These are phyloP conservation scores for Periconia macrospinosa DNA, from an alignment of 2,329 filamentous ascomycete genomes.

Conservation along the genomic window DNA sequence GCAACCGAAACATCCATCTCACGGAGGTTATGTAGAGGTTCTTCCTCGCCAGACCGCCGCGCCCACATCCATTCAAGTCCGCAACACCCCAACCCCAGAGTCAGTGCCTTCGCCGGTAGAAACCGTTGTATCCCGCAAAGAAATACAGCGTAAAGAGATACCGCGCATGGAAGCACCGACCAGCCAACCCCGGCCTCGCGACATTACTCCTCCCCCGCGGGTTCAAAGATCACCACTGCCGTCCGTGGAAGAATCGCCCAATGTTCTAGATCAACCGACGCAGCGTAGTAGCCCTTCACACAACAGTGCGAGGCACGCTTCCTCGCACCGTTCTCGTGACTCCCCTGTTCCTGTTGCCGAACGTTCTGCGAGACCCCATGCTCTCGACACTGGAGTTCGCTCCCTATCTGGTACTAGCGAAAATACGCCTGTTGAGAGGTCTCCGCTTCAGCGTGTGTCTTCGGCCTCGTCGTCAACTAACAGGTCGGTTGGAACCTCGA, in stretches of 20 bases:
- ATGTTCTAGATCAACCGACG: conserved; percentile 4
- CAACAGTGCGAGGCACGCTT: conserved; percentile 17
- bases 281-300: conserved; percentile 8
- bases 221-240: conserved; percentile 28
- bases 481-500: conserved; percentile 33
- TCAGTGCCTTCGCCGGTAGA: conserved; percentile 19
- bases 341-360: conserved; percentile 18
- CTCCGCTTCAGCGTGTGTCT: conserved; percentile 36
- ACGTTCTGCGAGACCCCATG: conserved; percentile 21
- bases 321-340: conserved; percentile 21
- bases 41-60: conserved; percentile 26
- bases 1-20: conserved; percentile 15
- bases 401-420: conserved; percentile 20
- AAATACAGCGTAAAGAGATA: conserved; percentile 8
- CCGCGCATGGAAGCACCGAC: conserved; percentile 21
- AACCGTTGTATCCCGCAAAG: conserved; percentile 21
- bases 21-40: conserved; percentile 31
- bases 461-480: conserved; percentile 30
- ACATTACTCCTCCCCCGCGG: conserved; percentile 19
- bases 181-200: conserved; percentile 20
- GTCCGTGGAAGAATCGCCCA: conserved; percentile 28
- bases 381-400: conserved; percentile 25
- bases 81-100: conserved; percentile 33
- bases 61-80: conserved; percentile 20
- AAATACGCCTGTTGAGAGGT: conserved; percentile 22